Evolutionary conservation across 2,329 filamentous ascomycete genomes (phyloP), one percentile per base, ranked within the genome.

Genomic region (Eutypella sp.): DNA sequence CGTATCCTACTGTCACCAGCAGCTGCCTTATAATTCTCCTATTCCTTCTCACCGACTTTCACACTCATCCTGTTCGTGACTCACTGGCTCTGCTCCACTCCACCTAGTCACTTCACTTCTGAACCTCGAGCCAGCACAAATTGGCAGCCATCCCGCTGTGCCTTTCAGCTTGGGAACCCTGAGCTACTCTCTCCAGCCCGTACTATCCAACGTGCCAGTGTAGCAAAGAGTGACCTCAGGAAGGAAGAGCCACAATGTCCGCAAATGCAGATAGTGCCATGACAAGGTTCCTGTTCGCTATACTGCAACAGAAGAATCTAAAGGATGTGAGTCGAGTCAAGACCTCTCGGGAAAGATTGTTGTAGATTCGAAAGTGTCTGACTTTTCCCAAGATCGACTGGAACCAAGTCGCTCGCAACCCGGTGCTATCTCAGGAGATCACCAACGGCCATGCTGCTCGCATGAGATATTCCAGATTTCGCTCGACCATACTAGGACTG

Each of bases 371-470:
- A 15, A 20, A 29, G 34, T 16, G 40, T 36, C 55, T 63, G 41
- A 60, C 40, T 5, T 37, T 20, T n/a, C 7, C 23, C 31, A 45
- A 82, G 78, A 79, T 82, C 56, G 74, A 82, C 59, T 82, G 78
- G 78, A 74, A 75, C 49, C 63, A 71, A 57, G 78, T 82, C 38
- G 78, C 78, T 44, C 61, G 68, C 29, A 74, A 80, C 48, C 75
- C 77, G 18, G 69, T 78, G 40, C 68, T 82, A 9, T 51, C 71
- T 20, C 69, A 79, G 41, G 67, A 72, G 53, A 81, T 81, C 48
- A 72, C 75, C 50, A 82, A 81, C 56, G 78, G 78, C 38, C 78
- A 82, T 60, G 78, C 78, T 24, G 78, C 78, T 25, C 73, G 78
- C 40, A 82, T 82, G 78, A 70, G 78, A 45, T 82, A 74, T 59